phyloP scores from a whole-genome alignment of 208 protist genomes.

The Spongospora subterranea region DNA sequence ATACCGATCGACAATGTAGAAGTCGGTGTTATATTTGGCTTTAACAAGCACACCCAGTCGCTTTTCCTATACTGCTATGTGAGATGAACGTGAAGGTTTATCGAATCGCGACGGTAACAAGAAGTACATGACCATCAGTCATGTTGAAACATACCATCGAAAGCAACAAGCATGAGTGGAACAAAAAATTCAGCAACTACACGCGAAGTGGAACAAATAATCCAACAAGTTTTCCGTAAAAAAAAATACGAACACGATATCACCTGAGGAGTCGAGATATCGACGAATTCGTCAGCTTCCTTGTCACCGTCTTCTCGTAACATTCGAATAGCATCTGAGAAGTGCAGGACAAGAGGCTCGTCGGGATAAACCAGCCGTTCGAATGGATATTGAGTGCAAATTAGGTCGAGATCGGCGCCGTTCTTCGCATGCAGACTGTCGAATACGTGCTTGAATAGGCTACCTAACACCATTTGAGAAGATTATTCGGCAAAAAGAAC shows the following conservation, averaged over 20 bases:
- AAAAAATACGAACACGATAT: neutral
- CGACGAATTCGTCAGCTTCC: conserved; percentile 33
- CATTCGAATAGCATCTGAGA: conserved; percentile 88
- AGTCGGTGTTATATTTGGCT: conserved; percentile 97
- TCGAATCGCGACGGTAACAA: too few species aligned
- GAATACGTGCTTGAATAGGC: conserved; percentile 96
- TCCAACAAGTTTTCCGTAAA: neutral
- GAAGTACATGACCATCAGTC: too few species aligned
- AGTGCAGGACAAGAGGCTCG: conserved; percentile 87
- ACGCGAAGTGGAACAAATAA: neutral
- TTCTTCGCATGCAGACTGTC: conserved; percentile 78
- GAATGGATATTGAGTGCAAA: conserved; percentile 88
- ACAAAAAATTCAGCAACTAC: too few species aligned
- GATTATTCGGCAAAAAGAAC: conserved; percentile 71
- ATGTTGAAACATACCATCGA: too few species aligned
- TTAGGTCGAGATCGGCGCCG: conserved; percentile 82
- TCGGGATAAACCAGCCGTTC: conserved; percentile 80
- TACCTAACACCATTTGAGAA: conserved; percentile 85
- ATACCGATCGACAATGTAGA: conserved; percentile 99
- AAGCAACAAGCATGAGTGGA: too few species aligned
- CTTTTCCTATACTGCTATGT: too few species aligned
- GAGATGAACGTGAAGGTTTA: too few species aligned
- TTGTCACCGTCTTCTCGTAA: conserved; percentile 78
- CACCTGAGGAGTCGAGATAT: neutral
- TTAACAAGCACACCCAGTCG: conserved; percentile 93